These are phyloP conservation scores for Saxispiralis lemnorum DNA, from an alignment of 495 filamentous ascomycete genomes.

Conservation along the genomic window DNA sequence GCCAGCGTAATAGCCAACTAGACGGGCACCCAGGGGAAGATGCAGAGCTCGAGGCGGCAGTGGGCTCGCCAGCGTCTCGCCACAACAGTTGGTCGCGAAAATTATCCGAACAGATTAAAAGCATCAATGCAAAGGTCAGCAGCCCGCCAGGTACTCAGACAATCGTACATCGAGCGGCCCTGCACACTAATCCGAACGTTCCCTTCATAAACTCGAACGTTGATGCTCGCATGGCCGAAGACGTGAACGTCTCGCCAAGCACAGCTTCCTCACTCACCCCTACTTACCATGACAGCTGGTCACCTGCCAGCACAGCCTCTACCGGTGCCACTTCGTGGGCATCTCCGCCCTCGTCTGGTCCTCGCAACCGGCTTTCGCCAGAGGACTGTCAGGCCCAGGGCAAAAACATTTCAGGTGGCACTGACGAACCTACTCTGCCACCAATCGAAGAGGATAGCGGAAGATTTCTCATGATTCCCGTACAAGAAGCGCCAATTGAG, in stretches of 20 bases:
- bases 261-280: slow-evolving; percentile 2
- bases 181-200: slow-evolving; percentile 1
- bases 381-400: slow-evolving; percentile 11
- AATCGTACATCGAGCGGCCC: slow-evolving; percentile 13
- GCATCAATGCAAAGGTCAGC: slow-evolving; percentile 7
- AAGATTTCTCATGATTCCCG: slow-evolving; percentile 18
- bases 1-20: slow-evolving; percentile 2
- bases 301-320: slow-evolving; percentile 11
- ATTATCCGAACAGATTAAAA: slow-evolving; percentile 10
- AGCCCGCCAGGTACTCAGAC: slow-evolving; percentile 6
- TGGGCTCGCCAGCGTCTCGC: background rate
- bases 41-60: background rate
- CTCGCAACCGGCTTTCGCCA: slow-evolving; percentile 8
- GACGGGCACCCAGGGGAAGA: slow-evolving; percentile 5
- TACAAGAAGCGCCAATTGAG: slow-evolving; percentile 25
- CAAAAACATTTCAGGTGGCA: slow-evolving; percentile 12
- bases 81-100: slow-evolving; percentile 5
- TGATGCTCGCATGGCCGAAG: background rate
- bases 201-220: slow-evolving; percentile 10
- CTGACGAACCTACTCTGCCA: slow-evolving; percentile 28
- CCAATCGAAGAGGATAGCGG: slow-evolving; percentile 18
- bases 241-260: slow-evolving; percentile 6
- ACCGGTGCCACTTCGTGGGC: slow-evolving; percentile 11
- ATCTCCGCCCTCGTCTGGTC: slow-evolving; percentile 8
- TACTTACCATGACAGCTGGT: slow-evolving; percentile 4